Base-by-base conservation (phyloP, 2,329 filamentous ascomycete genomes). In the Ophiostoma triangulosporum region DNA sequence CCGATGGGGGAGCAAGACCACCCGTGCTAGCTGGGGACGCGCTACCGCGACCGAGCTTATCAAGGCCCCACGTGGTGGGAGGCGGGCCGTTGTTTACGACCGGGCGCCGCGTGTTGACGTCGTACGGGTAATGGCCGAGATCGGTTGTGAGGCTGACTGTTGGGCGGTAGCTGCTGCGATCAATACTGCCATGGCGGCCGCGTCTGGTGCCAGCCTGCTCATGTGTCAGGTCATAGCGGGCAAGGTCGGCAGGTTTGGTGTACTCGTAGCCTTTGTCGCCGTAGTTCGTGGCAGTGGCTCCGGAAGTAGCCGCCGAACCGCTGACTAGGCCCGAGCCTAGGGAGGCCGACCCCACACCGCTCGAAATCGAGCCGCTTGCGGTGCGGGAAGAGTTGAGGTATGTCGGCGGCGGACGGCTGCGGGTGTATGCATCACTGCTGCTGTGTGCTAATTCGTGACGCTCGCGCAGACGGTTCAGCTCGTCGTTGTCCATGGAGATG, bases 61-160 rank as follows among this genome's bases (percentile, higher is more conserved):
- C 84, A 58, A 88, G 80, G 0, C 82, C 84, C 60, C 83, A 73
- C 3, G 80, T 86, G 5, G 81, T 78, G 4, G 83, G 83, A 9
- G 86, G 85, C 2, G 84, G 84, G 0, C 76, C 73, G 31, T 75
- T 66, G 64, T n/a, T 59, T 9, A 48, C 46, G 5, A 48, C 29
- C 8, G 46, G n/a, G 17, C 53, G 54, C 7, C 56, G 51, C 4
- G 69, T 56, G 32, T 55, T 53, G n/a, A 56, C 55, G 17, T 65
- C 70, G 56, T 72, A 74, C 27, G 65, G 65, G 31, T 71, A 73
- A 27, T 72, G 73, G 51, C 63, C 64, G 20, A 71, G 57, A 53
- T 78, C 76, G 24, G 72, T 72, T 56, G 70, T 72, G 57, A 75
- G 66, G 57, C 72, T 77, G 55, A 78, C 68, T 43, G 69, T 74